Evolutionary conservation across 768 basidiomycete species (phyloP).

Genomic region (Tylopilus sp.): DNA sequence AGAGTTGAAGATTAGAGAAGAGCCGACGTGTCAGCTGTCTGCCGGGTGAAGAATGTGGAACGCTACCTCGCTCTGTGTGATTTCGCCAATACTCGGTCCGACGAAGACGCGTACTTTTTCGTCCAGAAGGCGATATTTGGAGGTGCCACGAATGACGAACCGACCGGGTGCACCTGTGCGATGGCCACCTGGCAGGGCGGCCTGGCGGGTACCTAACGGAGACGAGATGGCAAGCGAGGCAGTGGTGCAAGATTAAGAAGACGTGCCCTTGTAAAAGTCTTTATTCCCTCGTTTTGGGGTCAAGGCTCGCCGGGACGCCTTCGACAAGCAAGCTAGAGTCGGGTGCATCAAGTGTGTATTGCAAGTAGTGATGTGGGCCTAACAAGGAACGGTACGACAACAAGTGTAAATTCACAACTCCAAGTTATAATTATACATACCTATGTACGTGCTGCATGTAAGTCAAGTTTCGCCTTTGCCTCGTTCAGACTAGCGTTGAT

Average conservation of each 20-base stretch:
- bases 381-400: not conserved
- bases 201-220: slow-evolving; percentile 71
- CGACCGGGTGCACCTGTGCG: slow-evolving; percentile 88
- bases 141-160: slow-evolving; percentile 71
- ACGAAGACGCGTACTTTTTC: slow-evolving; percentile 82
- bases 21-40: not conserved
- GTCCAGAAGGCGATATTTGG: slow-evolving; percentile 80
- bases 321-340: slow-evolving; percentile 65
- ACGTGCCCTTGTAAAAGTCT: slow-evolving; percentile 92
- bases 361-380: no score
- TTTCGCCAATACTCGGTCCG: slow-evolving; percentile 67
- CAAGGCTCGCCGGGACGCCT: slow-evolving; percentile 80
- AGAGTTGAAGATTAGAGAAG: not conserved
- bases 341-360: slow-evolving; percentile 66
- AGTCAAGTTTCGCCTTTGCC: no score
- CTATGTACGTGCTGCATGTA: no score
- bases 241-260: not conserved
- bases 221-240: not conserved
- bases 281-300: slow-evolving; percentile 90
- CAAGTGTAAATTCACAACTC: not conserved
- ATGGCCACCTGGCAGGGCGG: slow-evolving; percentile 76
- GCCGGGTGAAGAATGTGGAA: not conserved
- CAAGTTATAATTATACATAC: no score
- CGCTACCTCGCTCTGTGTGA: slow-evolving; percentile 55
- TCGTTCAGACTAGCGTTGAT: no score